Percentiles rank a stretch among this genome's conserved stretches.
These are phyloP conservation scores for Polyplosphaeria fusca DNA, from an alignment of 495 filamentous ascomycete genomes.

Conservation along the genomic window DNA sequence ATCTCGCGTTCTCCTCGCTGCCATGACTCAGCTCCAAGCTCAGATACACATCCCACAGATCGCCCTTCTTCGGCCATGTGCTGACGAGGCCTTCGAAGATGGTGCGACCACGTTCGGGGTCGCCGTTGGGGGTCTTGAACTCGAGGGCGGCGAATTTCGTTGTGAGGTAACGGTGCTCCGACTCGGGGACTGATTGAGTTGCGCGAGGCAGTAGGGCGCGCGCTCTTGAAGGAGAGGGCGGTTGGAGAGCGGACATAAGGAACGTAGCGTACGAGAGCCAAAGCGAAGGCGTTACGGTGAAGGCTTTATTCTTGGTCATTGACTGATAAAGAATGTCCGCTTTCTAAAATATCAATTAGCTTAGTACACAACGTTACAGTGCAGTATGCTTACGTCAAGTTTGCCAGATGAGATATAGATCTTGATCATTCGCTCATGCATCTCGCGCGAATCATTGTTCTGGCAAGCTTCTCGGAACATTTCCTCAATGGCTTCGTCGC, in stretches of 20 bases:
- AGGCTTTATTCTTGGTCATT: conserved; percentile 77
- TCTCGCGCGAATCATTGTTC: conserved; percentile 86
- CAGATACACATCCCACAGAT: conserved; percentile 87
- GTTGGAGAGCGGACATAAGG: conserved; percentile 62
- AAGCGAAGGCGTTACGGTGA: conserved; percentile 68
- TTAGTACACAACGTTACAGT: background rate
- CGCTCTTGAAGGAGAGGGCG: conserved; percentile 63
- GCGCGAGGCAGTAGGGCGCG: conserved; percentile 82
- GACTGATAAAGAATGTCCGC: conserved; percentile 84
- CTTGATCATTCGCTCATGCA: conserved; percentile 84
- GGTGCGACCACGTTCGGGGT: conserved; percentile 87
- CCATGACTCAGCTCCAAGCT: conserved; percentile 75
- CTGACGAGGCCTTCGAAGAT: conserved; percentile 85
- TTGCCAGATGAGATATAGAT: conserved; percentile 93
- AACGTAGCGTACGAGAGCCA: conserved; percentile 96
- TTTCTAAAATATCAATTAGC: conserved; percentile 54
- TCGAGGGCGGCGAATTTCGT: conserved; percentile 86
- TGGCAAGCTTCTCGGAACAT: conserved; percentile 91
- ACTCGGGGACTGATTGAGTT: conserved; percentile 70
- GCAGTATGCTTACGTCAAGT: conserved; percentile 51
- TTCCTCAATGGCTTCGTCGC: conserved; percentile 76
- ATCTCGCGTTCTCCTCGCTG: conserved; percentile 62
- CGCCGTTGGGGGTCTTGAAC: conserved; percentile 78
- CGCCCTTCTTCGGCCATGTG: conserved; percentile 80
- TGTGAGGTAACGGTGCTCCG: conserved; percentile 73